Conservation (phyloP, 75 land plant genomes). For the Pinus albicaulis region DNA sequence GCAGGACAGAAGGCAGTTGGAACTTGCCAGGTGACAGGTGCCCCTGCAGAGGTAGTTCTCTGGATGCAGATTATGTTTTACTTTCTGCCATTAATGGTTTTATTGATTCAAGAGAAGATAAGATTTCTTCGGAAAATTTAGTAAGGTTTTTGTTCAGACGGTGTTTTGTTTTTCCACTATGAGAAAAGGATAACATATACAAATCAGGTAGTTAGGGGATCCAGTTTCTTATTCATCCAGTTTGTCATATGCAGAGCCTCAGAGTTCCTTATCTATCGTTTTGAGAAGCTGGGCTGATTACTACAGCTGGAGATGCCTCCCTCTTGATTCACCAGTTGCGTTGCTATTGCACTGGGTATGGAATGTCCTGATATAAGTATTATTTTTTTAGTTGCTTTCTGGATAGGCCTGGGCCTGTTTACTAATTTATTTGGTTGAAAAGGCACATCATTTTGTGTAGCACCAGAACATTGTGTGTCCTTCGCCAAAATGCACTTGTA, state of each 20-base stretch:
- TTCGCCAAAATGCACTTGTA: too few species aligned
- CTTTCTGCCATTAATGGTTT: background rate
- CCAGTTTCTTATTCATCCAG: background rate
- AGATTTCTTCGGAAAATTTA: background rate
- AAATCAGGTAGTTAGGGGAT: slow-evolving; percentile 1
- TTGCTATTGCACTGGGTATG: slow-evolving; percentile 78
- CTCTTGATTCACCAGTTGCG: slow-evolving; percentile 70
- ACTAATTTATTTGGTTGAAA: too few species aligned
- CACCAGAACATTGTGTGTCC: too few species aligned
- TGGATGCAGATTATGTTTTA: background rate
- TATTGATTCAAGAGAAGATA: background rate
- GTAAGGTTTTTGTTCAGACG: background rate
- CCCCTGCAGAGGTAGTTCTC: slow-evolving; percentile 56
- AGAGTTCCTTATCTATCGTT: slow-evolving; percentile 6
- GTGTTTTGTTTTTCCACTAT: background rate
- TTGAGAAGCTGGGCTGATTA: slow-evolving; percentile 60
- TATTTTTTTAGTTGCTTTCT: too few species aligned
- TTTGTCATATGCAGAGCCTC: slow-evolving; percentile 37
- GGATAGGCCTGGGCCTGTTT: too few species aligned
- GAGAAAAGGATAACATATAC: background rate
- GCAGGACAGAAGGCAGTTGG: slow-evolving; percentile 44
- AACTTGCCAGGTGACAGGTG: slow-evolving; percentile 42
- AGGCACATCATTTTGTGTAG: too few species aligned
- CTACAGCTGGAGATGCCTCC: slow-evolving; percentile 77
- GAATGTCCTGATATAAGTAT: too few species aligned